Conservation (phyloP, 805 yeast genomes). For the Priceomyces fermenticarens region DNA sequence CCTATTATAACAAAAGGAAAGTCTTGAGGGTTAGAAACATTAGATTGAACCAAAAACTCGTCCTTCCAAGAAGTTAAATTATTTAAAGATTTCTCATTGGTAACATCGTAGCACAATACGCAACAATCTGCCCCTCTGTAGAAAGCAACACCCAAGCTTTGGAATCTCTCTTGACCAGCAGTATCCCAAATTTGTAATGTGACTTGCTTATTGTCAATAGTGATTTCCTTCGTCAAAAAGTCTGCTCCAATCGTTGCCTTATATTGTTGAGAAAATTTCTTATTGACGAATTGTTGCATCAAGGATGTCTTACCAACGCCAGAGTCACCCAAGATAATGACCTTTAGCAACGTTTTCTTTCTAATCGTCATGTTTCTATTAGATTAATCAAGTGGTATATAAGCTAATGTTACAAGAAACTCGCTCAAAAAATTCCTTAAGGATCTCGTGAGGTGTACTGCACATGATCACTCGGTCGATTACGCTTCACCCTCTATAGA, state of each 20-base stretch:
- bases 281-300: constrained; percentile 96
- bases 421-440: too few species aligned
- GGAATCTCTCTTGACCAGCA: constrained; percentile 98
- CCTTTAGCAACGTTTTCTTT: constrained; percentile 76
- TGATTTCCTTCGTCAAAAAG: constrained; percentile 86
- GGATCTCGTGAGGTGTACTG: too few species aligned
- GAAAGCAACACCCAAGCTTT: constrained; percentile 93
- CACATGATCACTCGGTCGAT: too few species aligned
- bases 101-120: constrained; percentile 92
- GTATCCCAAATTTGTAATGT: constrained; percentile 96
- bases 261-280: constrained; percentile 91
- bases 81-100: constrained; percentile 90
- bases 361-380: constrained; percentile 47
- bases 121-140: constrained; percentile 98
- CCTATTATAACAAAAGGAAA: constrained; percentile 96
- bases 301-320: constrained; percentile 97
- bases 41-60: constrained; percentile 90
- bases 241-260: constrained; percentile 99
- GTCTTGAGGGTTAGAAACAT: constrained; percentile 88
- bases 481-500: too few species aligned
- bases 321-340: constrained; percentile 92
- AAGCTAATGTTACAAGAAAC: too few species aligned
- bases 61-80: constrained; percentile 90
- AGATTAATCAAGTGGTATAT: too few species aligned
- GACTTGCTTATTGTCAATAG: constrained; percentile 70